These are phyloP conservation scores for Ceratobasidium sp. DNA, from an alignment of 1,284 basidiomycete genomes.

Conservation along the genomic window DNA sequence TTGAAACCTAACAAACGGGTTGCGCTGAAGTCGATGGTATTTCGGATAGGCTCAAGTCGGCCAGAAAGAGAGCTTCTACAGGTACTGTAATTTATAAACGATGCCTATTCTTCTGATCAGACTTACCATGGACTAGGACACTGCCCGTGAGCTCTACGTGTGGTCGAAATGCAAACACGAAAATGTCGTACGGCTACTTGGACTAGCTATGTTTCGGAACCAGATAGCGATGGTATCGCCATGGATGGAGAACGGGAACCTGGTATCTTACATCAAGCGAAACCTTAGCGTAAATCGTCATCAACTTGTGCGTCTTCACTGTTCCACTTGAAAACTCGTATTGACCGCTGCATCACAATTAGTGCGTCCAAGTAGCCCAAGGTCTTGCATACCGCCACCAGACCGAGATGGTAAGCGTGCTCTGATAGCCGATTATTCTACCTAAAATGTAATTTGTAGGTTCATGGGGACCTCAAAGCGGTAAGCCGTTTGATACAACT, in stretches of 20 bases:
- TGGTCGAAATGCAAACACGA: constrained; percentile 14
- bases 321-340: neutral
- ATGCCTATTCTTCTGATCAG: neutral
- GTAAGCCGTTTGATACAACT: neutral
- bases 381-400: neutral
- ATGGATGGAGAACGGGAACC: neutral
- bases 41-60: neutral
- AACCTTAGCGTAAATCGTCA: neutral
- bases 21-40: neutral
- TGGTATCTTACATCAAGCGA: neutral
- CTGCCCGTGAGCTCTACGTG: constrained; percentile 1
- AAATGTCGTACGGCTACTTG: neutral
- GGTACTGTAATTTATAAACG: too few species aligned
- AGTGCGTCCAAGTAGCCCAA: neutral
- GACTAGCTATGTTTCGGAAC: neutral
- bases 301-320: neutral
- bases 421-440: neutral
- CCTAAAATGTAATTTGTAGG: neutral
- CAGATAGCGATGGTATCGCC: too few species aligned
- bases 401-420: neutral
- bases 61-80: neutral
- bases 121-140: neutral
- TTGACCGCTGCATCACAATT: neutral
- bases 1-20: neutral
- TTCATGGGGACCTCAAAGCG: constrained; percentile 1